phyloP scores from a whole-genome alignment of 2,329 filamentous ascomycete genomes.

The Calcarisporium arbuscula region DNA sequence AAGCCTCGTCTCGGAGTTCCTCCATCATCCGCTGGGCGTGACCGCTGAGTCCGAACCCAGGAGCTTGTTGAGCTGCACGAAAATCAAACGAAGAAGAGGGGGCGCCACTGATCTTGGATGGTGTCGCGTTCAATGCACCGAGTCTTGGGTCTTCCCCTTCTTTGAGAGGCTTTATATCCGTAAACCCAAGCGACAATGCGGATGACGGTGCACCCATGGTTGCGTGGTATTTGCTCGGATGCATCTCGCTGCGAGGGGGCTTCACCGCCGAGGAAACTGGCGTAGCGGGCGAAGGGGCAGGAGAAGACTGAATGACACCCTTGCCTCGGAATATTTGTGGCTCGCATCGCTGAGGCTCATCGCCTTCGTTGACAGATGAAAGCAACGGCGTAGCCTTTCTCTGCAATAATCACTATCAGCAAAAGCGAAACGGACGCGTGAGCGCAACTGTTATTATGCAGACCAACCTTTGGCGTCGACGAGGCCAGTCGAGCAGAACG shows the following conservation, averaged over 20 bases:
- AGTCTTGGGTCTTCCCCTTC: too few species aligned
- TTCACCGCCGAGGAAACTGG: conserved; percentile 63
- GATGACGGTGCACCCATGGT: conserved; percentile 74
- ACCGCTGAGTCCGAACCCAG: conserved; percentile 50
- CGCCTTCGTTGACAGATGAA: conserved; percentile 36
- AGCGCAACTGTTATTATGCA: too few species aligned
- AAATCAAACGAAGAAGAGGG: conserved; percentile 62
- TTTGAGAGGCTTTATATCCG: conserved; percentile 61
- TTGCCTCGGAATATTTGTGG: too few species aligned
- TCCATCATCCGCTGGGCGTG: conserved; percentile 56
- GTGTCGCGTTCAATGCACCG: conserved; percentile 47
- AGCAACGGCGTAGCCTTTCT: conserved; percentile 27
- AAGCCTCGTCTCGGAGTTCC: conserved; percentile 66
- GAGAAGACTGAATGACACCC: conserved; percentile 27
- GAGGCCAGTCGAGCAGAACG: conserved; percentile 38
- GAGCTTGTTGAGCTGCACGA: conserved; percentile 51
- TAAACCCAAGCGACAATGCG: conserved; percentile 75
- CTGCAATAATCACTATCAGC: conserved; percentile 13
- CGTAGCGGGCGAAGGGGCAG: conserved; percentile 37
- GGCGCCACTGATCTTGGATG: conserved; percentile 48
- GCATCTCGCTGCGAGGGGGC: conserved; percentile 78
- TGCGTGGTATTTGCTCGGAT: conserved; percentile 74
- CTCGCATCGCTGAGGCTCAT: conserved; percentile 28
- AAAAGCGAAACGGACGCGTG: conserved; percentile 1
- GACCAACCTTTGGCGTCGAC: conserved; percentile 27